Evolutionary conservation across 2,329 filamentous ascomycete species (phyloP).

Genomic region (Ceratocystis harringtonii): DNA sequence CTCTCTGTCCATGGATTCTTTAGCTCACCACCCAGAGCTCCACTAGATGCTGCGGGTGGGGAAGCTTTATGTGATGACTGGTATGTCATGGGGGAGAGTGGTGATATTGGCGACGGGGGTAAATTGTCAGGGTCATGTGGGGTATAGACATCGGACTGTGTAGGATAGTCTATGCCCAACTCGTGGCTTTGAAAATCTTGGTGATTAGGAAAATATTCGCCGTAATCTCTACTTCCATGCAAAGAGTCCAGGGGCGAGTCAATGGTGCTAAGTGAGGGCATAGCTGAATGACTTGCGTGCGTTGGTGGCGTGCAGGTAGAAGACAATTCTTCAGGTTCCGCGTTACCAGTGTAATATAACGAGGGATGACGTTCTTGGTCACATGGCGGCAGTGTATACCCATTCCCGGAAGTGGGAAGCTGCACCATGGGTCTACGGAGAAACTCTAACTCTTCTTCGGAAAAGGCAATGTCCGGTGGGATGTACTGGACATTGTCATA

Average conservation of each 20-base stretch:
- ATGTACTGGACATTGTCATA: constrained; percentile 1
- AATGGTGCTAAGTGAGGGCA: constrained; percentile 17
- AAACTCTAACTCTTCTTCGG: neutral
- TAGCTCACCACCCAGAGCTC: neutral
- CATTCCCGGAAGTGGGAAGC: neutral
- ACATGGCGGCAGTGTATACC: neutral
- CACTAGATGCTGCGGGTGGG: neutral
- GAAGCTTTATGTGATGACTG: neutral
- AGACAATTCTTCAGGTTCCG: neutral
- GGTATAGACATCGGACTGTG: neutral
- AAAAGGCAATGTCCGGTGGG: neutral
- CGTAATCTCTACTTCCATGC: neutral
- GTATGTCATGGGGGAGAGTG: neutral
- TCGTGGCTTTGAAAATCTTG: neutral
- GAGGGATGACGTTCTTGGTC: constrained; percentile 1
- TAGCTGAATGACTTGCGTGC: constrained; percentile 7
- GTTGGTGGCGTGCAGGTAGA: neutral
- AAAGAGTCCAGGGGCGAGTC: constrained; percentile 19
- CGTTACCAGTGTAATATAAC: neutral
- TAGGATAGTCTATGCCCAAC: neutral
- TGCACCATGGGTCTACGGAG: neutral
- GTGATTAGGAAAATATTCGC: neutral
- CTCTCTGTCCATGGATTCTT: neutral
- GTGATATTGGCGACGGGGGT: neutral
- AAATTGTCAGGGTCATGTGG: neutral